Percentiles rank a stretch among this genome's conserved stretches.
Evolutionary conservation across 2,329 filamentous ascomycete species (phyloP).

Genomic region (Alternaria consortialis): DNA sequence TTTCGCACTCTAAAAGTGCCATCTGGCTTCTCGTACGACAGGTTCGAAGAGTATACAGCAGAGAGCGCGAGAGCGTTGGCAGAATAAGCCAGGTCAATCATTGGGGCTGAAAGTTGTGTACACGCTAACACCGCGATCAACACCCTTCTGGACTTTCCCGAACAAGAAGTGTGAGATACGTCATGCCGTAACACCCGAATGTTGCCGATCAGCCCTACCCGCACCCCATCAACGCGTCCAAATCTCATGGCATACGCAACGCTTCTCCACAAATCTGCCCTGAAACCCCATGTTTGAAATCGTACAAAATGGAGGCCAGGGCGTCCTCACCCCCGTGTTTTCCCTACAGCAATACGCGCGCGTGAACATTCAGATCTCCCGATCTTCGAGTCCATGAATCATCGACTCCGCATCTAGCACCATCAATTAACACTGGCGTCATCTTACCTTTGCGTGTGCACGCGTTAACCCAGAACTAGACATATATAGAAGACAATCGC

Average conservation of each 20-base stretch:
- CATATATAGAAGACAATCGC: background rate
- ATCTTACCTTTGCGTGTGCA: constrained; percentile 5
- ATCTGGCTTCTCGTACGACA: background rate
- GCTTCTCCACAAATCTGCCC: constrained; percentile 6
- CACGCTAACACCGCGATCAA: constrained; percentile 4
- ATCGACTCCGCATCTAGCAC: constrained; percentile 10
- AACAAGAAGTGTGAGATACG: constrained; percentile 4
- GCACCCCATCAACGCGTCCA: background rate
- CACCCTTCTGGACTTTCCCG: background rate
- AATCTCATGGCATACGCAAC: constrained; percentile 15
- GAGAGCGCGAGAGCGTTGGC: background rate
- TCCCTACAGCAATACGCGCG: background rate
- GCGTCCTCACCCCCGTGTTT: background rate
- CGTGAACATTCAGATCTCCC: constrained; percentile 1
- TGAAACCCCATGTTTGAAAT: background rate
- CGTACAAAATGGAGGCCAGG: background rate
- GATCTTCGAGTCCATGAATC: constrained; percentile 8
- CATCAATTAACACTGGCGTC: constrained; percentile 5
- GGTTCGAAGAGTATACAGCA: background rate
- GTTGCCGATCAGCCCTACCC: constrained; percentile 10
- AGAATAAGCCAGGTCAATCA: background rate
- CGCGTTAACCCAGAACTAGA: background rate
- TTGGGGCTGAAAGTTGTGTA: background rate
- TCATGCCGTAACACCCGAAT: constrained; percentile 7
- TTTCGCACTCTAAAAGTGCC: no score